A percentile compares a stretch with the other conserved stretches of the same genome.
phyloP scores from a whole-genome alignment of 2,329 filamentous ascomycete species.

The Fusarium austroafricanum region DNA sequence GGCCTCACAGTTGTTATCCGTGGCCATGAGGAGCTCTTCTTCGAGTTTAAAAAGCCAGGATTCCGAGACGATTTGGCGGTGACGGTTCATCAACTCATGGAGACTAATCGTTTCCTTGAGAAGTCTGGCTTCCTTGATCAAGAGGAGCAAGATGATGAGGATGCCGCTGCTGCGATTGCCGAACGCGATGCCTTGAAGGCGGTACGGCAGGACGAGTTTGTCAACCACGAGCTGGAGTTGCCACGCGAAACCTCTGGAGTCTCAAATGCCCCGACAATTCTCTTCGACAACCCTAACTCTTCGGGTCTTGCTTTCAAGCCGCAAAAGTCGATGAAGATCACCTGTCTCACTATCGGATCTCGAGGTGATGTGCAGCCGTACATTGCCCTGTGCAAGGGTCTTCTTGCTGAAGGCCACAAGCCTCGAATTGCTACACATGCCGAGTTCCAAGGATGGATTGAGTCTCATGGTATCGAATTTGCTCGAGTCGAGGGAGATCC shows the following conservation, averaged over 20 bases:
- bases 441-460: slow-evolving; percentile 90
- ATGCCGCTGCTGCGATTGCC: slow-evolving; percentile 79
- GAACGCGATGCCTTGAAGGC: slow-evolving; percentile 85
- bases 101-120: slow-evolving; percentile 75
- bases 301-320: slow-evolving; percentile 95
- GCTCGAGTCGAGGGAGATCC: slow-evolving; percentile 89
- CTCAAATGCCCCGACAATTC: slow-evolving; percentile 75
- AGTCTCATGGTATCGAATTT: slow-evolving; percentile 95
- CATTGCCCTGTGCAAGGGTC: slow-evolving; percentile 92
- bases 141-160: slow-evolving; percentile 76
- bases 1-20: slow-evolving; percentile 93
- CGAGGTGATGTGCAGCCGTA: slow-evolving; percentile 97
- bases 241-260: slow-evolving; percentile 59
- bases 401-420: slow-evolving; percentile 87
- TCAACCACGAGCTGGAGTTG: slow-evolving; percentile 62
- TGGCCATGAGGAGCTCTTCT: slow-evolving; percentile 95
- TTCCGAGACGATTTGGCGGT: slow-evolving; percentile 89
- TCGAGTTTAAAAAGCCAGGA: slow-evolving; percentile 85
- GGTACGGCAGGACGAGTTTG: slow-evolving; percentile 69
- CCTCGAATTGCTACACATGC: slow-evolving; percentile 90
- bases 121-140: slow-evolving; percentile 75
- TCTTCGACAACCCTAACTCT: slow-evolving; percentile 89
- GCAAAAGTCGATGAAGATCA: slow-evolving; percentile 79
- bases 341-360: slow-evolving; percentile 95
- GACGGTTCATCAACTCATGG: slow-evolving; percentile 80